These are phyloP conservation scores for Saccharata proteae DNA, from an alignment of 2,329 filamentous ascomycete genomes.

Conservation along the genomic window DNA sequence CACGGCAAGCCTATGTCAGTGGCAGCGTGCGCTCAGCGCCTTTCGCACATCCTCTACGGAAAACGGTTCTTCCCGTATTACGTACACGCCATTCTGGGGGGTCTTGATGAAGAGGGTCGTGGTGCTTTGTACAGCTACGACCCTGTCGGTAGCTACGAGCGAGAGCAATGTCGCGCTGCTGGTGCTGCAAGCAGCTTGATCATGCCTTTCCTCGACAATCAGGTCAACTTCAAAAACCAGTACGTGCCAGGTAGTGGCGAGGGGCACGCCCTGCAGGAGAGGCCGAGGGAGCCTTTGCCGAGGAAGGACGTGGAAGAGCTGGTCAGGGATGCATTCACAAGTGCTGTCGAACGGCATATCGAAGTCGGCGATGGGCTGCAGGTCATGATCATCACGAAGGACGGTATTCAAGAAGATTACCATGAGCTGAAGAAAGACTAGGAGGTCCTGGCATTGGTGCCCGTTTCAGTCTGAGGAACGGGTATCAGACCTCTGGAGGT, in stretches of 20 bases:
- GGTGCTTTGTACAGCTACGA: slow-evolving; percentile 97
- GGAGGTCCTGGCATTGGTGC: too few species aligned
- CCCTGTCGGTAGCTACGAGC: slow-evolving; percentile 92
- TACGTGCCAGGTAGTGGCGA: slow-evolving; percentile 77
- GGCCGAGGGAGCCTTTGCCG: slow-evolving; percentile 56
- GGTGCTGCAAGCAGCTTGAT: slow-evolving; percentile 89
- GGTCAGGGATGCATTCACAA: slow-evolving; percentile 95
- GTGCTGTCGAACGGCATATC: slow-evolving; percentile 95
- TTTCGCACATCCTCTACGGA: slow-evolving; percentile 90
- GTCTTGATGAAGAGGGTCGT: slow-evolving; percentile 85
- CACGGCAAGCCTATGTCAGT: slow-evolving; percentile 95
- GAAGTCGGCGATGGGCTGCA: slow-evolving; percentile 95
- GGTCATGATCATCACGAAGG: slow-evolving; percentile 81
- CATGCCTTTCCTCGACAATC: slow-evolving; percentile 98
- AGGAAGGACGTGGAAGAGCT: slow-evolving; percentile 67
- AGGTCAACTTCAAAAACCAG: slow-evolving; percentile 99
- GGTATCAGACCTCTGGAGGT: too few species aligned
- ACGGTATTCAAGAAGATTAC: slow-evolving; percentile 79
- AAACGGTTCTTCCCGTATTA: slow-evolving; percentile 99
- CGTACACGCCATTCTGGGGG: slow-evolving; percentile 84
- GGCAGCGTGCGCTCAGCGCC: slow-evolving; percentile 83
- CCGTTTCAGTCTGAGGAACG: too few species aligned
- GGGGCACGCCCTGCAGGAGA: slow-evolving; percentile 67
- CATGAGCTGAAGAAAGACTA: slow-evolving; percentile 60
- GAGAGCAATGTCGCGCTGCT: slow-evolving; percentile 88